Evolutionary conservation across 225 moss, liverwort and hornwort genomes (phyloP).

Genomic region (Marchantia paleacea): DNA sequence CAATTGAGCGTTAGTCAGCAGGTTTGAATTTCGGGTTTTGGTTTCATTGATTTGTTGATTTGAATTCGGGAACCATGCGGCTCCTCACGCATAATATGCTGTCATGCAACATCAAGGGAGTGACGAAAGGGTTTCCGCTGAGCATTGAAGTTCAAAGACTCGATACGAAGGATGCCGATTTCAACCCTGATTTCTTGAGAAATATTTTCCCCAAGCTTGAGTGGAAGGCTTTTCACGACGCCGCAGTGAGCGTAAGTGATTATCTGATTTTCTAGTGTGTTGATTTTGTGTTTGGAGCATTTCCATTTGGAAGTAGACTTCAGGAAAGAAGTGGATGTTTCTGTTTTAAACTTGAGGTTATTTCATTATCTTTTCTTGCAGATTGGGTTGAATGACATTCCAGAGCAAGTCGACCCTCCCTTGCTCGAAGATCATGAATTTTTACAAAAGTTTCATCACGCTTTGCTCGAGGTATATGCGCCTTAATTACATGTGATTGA

Average conservation of each 20-base stretch:
- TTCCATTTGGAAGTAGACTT: too few species aligned
- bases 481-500: not conserved
- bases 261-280: not conserved
- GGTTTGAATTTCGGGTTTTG: not conserved
- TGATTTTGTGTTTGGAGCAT: not conserved
- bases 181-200: conserved; percentile 83
- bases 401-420: conserved; percentile 76
- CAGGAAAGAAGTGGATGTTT: not conserved
- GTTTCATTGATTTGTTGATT: not conserved
- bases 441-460: conserved; percentile 89
- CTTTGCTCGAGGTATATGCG: conserved; percentile 72
- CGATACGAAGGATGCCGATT: conserved; percentile 73
- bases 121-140: conserved; percentile 82
- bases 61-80: conserved; percentile 49
- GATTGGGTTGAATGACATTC: conserved; percentile 77
- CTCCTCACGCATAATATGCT: conserved; percentile 96
- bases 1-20: not conserved
- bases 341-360: not conserved
- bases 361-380: conserved; percentile 24
- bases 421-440: conserved; percentile 82
- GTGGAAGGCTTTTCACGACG: conserved; percentile 96
- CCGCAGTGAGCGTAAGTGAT: conserved; percentile 56
- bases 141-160: conserved; percentile 63
- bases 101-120: conserved; percentile 95
- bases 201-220: conserved; percentile 81